Conservation (phyloP, 169 alveolate species). For the Plasmodium billcollinsi region DNA sequence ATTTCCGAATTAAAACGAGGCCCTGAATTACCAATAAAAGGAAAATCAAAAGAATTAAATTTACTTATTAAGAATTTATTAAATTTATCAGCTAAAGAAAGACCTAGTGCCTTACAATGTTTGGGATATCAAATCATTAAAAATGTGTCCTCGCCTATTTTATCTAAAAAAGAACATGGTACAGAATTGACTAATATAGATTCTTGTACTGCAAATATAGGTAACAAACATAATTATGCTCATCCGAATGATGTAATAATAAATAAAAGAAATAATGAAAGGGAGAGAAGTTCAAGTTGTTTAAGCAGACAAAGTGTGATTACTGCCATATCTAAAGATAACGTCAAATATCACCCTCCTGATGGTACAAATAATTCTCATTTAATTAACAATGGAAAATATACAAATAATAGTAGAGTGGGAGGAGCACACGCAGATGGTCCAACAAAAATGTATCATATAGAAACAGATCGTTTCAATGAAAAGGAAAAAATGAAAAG, state of each 20-base stretch:
- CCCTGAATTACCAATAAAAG: slow-evolving; percentile 84
- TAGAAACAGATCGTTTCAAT: slow-evolving; percentile 21
- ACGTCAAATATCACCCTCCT: slow-evolving; percentile 20
- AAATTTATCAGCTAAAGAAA: slow-evolving; percentile 81
- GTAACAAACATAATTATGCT: neutral
- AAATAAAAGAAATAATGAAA: slow-evolving; percentile 57
- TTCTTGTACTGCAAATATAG: neutral
- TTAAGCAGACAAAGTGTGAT: slow-evolving; percentile 45
- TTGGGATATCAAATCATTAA: slow-evolving; percentile 82
- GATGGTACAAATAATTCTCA: slow-evolving; percentile 9
- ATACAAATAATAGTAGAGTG: slow-evolving; percentile 1
- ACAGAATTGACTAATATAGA: slow-evolving; percentile 2
- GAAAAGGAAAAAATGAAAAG: slow-evolving; percentile 53
- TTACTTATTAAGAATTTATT: slow-evolving; percentile 78
- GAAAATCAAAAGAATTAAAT: slow-evolving; percentile 79
- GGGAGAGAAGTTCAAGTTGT: slow-evolving; percentile 67
- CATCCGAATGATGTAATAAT: slow-evolving; percentile 14
- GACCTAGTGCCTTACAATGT: slow-evolving; percentile 86
- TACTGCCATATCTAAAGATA: slow-evolving; percentile 29
- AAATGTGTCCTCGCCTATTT: slow-evolving; percentile 68
- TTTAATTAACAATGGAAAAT: slow-evolving; percentile 28
- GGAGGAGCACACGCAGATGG: too few species aligned
- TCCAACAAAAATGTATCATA: slow-evolving; percentile 17
- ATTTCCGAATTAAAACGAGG: slow-evolving; percentile 83
- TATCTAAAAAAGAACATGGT: neutral